Percentiles rank a stretch among this genome's conserved stretches.
phyloP scores from a whole-genome alignment of 75 land plant genomes.

The Cunninghamia lanceolata region DNA sequence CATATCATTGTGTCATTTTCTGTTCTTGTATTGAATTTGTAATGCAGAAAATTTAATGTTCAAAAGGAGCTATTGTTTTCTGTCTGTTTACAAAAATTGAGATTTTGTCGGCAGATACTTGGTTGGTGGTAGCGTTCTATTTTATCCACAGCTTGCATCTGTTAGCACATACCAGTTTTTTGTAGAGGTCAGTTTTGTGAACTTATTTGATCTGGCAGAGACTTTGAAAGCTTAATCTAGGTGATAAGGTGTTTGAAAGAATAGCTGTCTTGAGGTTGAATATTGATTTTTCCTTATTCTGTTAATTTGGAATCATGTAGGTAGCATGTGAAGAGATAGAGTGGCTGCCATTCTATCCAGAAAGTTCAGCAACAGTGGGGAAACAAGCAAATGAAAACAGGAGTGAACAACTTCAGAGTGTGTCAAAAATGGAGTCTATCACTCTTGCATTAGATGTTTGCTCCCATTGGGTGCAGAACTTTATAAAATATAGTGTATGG shows the following conservation, averaged over 20 bases:
- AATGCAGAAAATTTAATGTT: neutral
- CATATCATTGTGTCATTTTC: neutral
- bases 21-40: neutral
- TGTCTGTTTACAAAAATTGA: neutral
- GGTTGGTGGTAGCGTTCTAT: conserved; percentile 87
- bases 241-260: neutral
- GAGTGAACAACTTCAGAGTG: conserved; percentile 24
- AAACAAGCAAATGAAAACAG: conserved; percentile 40
- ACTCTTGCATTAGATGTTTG: conserved; percentile 61
- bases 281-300: conserved; percentile 6
- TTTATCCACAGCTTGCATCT: conserved; percentile 90
- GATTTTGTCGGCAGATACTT: conserved; percentile 60
- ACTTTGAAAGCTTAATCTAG: neutral
- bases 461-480: conserved; percentile 80
- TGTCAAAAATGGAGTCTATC: conserved; percentile 49
- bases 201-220: neutral
- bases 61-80: neutral
- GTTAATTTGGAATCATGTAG: conserved; percentile 24
- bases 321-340: conserved; percentile 98
- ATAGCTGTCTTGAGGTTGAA: neutral
- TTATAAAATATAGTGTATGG: conserved; percentile 89
- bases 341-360: conserved; percentile 89
- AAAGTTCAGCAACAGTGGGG: conserved; percentile 13
- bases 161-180: conserved; percentile 91
- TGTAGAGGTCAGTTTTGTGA: conserved; percentile 73